Conservation (phyloP, 2,329 filamentous ascomycete species). For the Diplodia mutila region DNA sequence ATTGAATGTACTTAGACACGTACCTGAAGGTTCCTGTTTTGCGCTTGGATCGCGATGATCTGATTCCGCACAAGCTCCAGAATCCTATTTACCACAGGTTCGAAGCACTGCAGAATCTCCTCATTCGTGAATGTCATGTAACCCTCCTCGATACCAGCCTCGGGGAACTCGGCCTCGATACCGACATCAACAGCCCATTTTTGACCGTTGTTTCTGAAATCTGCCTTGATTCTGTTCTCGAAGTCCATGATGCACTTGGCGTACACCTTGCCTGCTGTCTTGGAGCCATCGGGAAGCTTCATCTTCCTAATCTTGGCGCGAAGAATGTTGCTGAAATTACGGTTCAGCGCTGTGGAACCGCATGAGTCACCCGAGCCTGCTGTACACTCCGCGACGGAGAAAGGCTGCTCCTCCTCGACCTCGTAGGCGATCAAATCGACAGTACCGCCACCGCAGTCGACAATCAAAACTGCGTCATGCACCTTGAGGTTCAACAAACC, state of each 20-base stretch:
- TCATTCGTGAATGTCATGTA: constrained; percentile 99
- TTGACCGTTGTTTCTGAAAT: constrained; percentile 98
- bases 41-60: constrained; percentile 97
- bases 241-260: constrained; percentile 99
- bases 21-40: constrained; percentile 86
- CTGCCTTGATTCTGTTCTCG: constrained; percentile 98
- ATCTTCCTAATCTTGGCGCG: constrained; percentile 98
- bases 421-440: constrained; percentile 99
- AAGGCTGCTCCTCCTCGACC: constrained; percentile 95
- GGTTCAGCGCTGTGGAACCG: constrained; percentile 95
- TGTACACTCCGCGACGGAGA: constrained; percentile 95
- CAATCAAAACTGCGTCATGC: constrained; percentile 97
- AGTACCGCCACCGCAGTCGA: constrained; percentile 97
- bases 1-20: constrained; percentile 29
- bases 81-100: constrained; percentile 96
- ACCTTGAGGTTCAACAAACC: constrained; percentile 94
- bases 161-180: constrained; percentile 96
- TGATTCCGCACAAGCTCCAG: constrained; percentile 95
- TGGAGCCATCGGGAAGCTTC: constrained; percentile 96
- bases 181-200: constrained; percentile 99
- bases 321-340: constrained; percentile 97
- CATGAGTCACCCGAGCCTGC: constrained; percentile 97
- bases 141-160: constrained; percentile 96
- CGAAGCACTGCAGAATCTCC: constrained; percentile 98
- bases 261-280: constrained; percentile 96